Percentiles rank a stretch among this genome's conserved stretches.
phyloP scores from a whole-genome alignment of 2,329 filamentous ascomycete species.

The Colletotrichum chrysophilum region DNA sequence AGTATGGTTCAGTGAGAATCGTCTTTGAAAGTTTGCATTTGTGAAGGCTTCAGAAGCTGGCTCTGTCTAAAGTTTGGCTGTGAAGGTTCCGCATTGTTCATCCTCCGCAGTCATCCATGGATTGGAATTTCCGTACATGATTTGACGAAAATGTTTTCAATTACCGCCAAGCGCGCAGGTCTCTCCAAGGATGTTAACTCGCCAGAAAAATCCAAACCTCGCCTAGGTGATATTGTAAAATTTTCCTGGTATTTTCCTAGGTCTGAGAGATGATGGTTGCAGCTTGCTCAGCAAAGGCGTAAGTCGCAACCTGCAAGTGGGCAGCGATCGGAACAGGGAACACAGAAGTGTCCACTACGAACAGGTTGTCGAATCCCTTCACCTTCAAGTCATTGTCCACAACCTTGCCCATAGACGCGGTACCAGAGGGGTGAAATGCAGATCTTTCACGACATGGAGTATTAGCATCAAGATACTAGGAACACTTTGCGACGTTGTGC shows the following conservation, averaged over 20 bases:
- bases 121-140: no score
- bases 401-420: background rate
- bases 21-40: background rate
- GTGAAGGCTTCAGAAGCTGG: background rate
- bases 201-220: background rate
- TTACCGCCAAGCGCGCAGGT: background rate
- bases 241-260: background rate
- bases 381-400: background rate
- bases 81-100: background rate
- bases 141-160: background rate
- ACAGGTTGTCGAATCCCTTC: background rate
- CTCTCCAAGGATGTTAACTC: background rate
- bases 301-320: background rate
- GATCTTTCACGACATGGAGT: background rate
- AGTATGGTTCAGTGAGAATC: accelerated
- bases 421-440: background rate
- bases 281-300: background rate
- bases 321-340: background rate
- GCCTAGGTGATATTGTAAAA: background rate
- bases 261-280: background rate
- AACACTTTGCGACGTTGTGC: background rate
- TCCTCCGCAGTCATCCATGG: background rate
- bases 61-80: background rate
- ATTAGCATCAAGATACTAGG: background rate
- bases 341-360: background rate